These are phyloP conservation scores for Bondarzewia mesenterica DNA, from an alignment of 1,284 basidiomycete species.

Conservation along the genomic window DNA sequence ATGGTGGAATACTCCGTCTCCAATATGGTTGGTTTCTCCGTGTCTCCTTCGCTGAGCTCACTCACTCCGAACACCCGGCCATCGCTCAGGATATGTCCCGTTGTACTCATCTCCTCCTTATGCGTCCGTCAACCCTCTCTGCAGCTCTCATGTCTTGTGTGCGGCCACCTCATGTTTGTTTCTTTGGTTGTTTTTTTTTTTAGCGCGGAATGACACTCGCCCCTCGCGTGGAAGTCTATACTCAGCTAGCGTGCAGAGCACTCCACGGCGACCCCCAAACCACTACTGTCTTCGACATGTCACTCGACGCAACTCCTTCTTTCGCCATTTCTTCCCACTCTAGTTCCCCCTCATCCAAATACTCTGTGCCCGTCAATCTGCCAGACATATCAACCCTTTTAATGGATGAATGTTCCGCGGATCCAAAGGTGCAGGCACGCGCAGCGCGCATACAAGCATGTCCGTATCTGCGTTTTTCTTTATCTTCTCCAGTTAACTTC, in stretches of 20 bases:
- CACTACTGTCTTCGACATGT: not conserved
- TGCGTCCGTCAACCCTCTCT: conserved; percentile 8
- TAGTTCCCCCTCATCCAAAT: not conserved
- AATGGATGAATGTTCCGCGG: conserved; percentile 11
- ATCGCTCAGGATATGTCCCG: conserved; percentile 13
- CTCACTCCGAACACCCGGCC: not conserved
- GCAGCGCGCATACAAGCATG: conserved; percentile 38
- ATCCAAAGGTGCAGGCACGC: conserved; percentile 17
- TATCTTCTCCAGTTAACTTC: conserved; percentile 4
- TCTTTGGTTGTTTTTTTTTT: not conserved
- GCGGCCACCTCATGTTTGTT: no score
- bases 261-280: conserved; percentile 4
- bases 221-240: conserved; percentile 14
- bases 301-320: not conserved
- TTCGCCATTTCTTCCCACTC: not conserved
- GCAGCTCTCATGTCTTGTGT: not conserved
- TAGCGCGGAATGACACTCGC: conserved; percentile 16
- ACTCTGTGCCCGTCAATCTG: conserved; percentile 4
- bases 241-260: conserved; percentile 12
- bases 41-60: not conserved
- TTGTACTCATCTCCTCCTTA: conserved; percentile 13
- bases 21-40: conserved; percentile 6
- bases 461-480: conserved; percentile 14
- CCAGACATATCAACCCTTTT: conserved; percentile 3
- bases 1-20: conserved; percentile 10